Base-by-base conservation (phyloP, 768 basidiomycete species). In the Amanita muscaria region DNA sequence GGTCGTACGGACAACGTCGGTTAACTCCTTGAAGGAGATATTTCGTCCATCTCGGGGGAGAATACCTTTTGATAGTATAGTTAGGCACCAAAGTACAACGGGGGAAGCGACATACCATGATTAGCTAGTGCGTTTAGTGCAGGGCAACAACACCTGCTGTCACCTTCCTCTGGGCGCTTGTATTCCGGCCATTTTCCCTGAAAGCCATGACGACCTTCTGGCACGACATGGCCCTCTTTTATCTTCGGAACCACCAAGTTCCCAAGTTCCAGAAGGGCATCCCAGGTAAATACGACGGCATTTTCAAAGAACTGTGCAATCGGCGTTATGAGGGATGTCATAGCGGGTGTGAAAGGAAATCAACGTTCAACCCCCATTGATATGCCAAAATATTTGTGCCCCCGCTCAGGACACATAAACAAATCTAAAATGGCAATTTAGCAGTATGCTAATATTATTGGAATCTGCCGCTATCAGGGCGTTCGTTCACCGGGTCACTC, bases 81-180 rank as follows among this genome's bases (percentile, higher is more conserved):
- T n/a, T n/a, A n/a, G n/a, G 21, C 15, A 42, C 15, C 31, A 38
- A 25, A 3, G 16, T 19, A 22, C 27, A 21, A 43, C 11, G 23
- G 10, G n/a, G 5, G 35, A 31, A 31, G 67, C 65, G 33, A 48
- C 64, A 24, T 30, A 87, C 87, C 88, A 49, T 89, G 87, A 57
- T 89, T 89, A 5, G 87, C 84, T 74, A 90, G 67, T 0, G 83
- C 80, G 51, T 90, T 89, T 47, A 89, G 58, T 10, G 74, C 84
- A 1, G 86, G 86, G 51, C 86, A 88, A 1, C 79, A 74, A 49
- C 76, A 75, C 2, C 87, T 68, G 53, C 84, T 86, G 51, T 88
- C 85, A 1, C 74, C 76, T 7, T 77, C 69, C 46, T 59, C 61
- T 8, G 83, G 72, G 2, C 79, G 59, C 1, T 68, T 61, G 54